phyloP scores from a whole-genome alignment of 768 basidiomycete species.

The Pleurotus pulmonarius region DNA sequence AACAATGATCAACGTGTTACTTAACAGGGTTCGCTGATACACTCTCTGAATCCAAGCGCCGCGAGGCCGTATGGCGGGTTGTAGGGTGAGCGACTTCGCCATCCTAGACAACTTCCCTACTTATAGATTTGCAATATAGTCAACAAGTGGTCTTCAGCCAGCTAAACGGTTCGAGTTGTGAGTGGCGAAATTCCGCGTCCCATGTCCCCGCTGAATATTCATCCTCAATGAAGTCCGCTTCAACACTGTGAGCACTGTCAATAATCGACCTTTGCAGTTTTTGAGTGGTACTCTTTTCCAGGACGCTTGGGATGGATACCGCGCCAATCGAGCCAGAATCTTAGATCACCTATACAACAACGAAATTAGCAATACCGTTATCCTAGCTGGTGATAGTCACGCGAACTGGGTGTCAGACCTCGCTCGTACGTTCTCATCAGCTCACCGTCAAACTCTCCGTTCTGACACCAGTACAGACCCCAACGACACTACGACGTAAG shows the following conservation, averaged over 20 bases:
- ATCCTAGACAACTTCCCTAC: neutral
- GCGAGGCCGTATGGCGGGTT: slow-evolving; percentile 52
- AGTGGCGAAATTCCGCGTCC: neutral
- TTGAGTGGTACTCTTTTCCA: slow-evolving; percentile 11
- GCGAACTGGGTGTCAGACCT: slow-evolving; percentile 61
- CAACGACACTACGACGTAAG: slow-evolving; percentile 44
- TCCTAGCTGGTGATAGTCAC: slow-evolving; percentile 62
- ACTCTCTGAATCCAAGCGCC: slow-evolving; percentile 37
- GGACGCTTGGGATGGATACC: slow-evolving; percentile 61
- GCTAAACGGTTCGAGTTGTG: slow-evolving; percentile 17
- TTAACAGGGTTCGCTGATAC: slow-evolving; percentile 43
- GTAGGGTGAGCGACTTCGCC: slow-evolving; percentile 18
- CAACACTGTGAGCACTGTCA: neutral
- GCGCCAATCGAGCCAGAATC: slow-evolving; percentile 49
- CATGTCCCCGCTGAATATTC: too few species aligned
- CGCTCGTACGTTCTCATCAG: slow-evolving; percentile 33
- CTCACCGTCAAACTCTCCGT: too few species aligned
- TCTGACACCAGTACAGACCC: slow-evolving; percentile 45
- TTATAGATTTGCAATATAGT: neutral
- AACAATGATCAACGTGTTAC: neutral
- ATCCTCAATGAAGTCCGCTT: neutral
- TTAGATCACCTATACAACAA: slow-evolving; percentile 47
- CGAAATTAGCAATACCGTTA: slow-evolving; percentile 49
- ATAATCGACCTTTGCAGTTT: too few species aligned
- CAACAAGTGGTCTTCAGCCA: slow-evolving; percentile 58